A percentile compares a stretch with the other conserved stretches of the same genome.
These are phyloP conservation scores for Neurospora sp. DNA, from an alignment of 495 filamentous ascomycete species.

Conservation along the genomic window DNA sequence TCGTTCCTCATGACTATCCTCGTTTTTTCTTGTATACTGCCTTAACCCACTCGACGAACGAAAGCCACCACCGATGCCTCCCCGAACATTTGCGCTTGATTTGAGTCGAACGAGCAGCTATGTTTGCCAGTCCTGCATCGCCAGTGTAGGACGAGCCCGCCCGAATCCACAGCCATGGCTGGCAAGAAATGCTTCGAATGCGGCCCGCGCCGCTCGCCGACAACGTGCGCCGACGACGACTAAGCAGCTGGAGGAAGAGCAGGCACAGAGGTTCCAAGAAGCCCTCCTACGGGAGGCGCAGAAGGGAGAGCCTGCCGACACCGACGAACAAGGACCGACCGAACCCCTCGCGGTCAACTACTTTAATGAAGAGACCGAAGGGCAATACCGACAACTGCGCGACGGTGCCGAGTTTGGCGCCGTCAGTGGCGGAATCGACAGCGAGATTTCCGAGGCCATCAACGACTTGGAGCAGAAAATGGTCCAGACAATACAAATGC, in stretches of 20 bases:
- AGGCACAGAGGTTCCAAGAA: neutral
- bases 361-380: constrained; percentile 34
- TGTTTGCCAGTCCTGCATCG: constrained; percentile 25
- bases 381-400: constrained; percentile 22
- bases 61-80: constrained; percentile 16
- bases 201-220: constrained; percentile 1
- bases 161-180: constrained; percentile 13
- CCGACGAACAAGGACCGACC: neutral
- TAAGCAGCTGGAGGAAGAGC: neutral
- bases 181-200: constrained; percentile 10
- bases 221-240: neutral
- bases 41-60: neutral
- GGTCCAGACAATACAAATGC: constrained; percentile 25
- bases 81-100: constrained; percentile 16
- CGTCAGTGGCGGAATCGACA: constrained; percentile 31
- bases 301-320: neutral
- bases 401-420: constrained; percentile 30
- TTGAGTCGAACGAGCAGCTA: constrained; percentile 19
- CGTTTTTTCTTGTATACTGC: neutral
- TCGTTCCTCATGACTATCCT: neutral
- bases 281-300: neutral
- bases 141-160: constrained; percentile 9
- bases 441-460: constrained; percentile 30
- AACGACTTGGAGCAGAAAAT: constrained; percentile 46
- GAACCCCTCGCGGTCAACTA: constrained; percentile 24